A percentile compares a stretch with the other conserved stretches of the same genome.
These are phyloP conservation scores for Hanseniaspora clermontiae DNA, from an alignment of 805 yeast species.

Conservation along the genomic window DNA sequence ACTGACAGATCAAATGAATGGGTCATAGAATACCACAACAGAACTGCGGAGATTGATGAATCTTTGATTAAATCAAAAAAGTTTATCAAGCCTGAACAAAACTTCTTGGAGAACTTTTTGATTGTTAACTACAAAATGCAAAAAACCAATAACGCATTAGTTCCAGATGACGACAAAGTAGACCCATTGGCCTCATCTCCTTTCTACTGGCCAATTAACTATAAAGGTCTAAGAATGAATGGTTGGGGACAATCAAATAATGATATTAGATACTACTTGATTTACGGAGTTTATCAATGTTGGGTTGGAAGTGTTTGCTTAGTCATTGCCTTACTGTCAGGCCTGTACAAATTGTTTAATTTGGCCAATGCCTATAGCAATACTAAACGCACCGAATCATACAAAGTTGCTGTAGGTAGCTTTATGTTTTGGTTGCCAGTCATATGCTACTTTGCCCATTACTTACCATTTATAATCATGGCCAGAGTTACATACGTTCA, in stretches of 20 bases:
- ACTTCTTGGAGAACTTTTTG: conserved; percentile 62
- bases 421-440: conserved; percentile 65
- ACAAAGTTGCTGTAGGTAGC: background rate
- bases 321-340: conserved; percentile 36
- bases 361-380: conserved; percentile 44
- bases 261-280: conserved; percentile 47
- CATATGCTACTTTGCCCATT: conserved; percentile 49
- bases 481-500: conserved; percentile 94
- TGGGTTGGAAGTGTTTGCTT: conserved; percentile 59
- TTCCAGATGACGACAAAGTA: conserved; percentile 64
- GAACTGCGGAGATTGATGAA: conserved; percentile 28
- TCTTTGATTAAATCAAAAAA: conserved; percentile 41
- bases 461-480: conserved; percentile 79
- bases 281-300: conserved; percentile 69
- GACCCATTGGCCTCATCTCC: conserved; percentile 61
- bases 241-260: conserved; percentile 44
- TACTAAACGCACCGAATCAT: no score
- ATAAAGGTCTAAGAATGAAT: conserved; percentile 64
- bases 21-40: conserved; percentile 60
- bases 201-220: conserved; percentile 84
- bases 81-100: conserved; percentile 50
- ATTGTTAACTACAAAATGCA: conserved; percentile 74
- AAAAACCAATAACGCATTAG: conserved; percentile 71
- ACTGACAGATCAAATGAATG: conserved; percentile 83
- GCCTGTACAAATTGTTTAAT: conserved; percentile 31